phyloP scores from a whole-genome alignment of 2,329 filamentous ascomycete species.

The Aureobasidium sp. region DNA sequence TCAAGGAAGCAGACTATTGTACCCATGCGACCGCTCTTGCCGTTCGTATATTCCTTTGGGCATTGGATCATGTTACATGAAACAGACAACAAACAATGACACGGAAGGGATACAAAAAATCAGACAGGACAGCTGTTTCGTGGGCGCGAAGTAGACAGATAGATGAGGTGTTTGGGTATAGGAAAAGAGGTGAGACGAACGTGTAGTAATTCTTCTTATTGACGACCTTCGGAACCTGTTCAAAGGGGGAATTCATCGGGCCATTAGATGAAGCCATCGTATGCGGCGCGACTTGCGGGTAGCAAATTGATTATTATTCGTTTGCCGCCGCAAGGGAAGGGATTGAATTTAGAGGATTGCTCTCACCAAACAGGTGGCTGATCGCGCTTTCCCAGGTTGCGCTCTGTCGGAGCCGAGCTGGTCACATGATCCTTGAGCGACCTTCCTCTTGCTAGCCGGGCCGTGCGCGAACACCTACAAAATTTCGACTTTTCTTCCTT shows the following conservation, averaged over 20 bases:
- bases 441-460: background rate
- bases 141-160: background rate
- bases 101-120: background rate
- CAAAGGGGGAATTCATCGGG: slow-evolving; percentile 10
- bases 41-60: slow-evolving; percentile 13
- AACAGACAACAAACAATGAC: background rate
- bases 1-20: background rate
- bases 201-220: slow-evolving; percentile 99
- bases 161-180: background rate
- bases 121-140: background rate
- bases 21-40: slow-evolving; percentile 10
- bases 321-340: slow-evolving; percentile 11
- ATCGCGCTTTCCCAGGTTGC: background rate
- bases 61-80: slow-evolving; percentile 1
- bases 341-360: slow-evolving; percentile 2
- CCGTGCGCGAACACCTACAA: background rate
- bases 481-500: slow-evolving; percentile 1
- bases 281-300: slow-evolving; percentile 10
- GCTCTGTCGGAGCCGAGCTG: background rate
- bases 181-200: slow-evolving; percentile 41
- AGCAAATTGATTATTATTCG: slow-evolving; percentile 7
- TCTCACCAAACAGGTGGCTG: slow-evolving; percentile 3
- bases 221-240: slow-evolving; percentile 46
- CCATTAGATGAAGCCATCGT: slow-evolving; percentile 12
- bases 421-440: background rate